phyloP scores from a whole-genome alignment of 2,329 filamentous ascomycete species.

The Clonostachys sp. region DNA sequence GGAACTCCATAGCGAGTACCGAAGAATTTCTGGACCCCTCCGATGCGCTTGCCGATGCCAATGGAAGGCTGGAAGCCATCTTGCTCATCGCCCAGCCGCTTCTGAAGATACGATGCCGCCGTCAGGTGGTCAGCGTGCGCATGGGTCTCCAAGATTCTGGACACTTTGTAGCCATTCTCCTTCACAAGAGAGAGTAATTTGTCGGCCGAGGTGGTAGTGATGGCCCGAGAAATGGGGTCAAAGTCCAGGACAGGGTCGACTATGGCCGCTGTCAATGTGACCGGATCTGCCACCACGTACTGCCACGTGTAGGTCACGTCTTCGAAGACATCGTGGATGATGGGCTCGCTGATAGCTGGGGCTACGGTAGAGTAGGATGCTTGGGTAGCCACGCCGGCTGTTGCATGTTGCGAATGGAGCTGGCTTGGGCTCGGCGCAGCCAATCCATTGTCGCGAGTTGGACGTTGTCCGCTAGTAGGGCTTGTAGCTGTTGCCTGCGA shows the following conservation, averaged over 20 bases:
- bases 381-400: too few relatives aligned
- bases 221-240: constrained; percentile 28
- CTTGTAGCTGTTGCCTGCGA: too few relatives aligned
- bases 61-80: constrained; percentile 30
- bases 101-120: constrained; percentile 52
- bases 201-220: constrained; percentile 50
- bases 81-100: constrained; percentile 26
- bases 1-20: constrained; percentile 40
- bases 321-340: constrained; percentile 31
- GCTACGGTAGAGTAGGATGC: neutral
- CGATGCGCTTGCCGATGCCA: constrained; percentile 52
- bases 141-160: constrained; percentile 57
- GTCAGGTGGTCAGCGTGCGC: constrained; percentile 58
- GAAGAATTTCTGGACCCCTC: constrained; percentile 44
- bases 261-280: constrained; percentile 42
- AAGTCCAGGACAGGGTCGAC: constrained; percentile 61
- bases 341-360: constrained; percentile 16
- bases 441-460: too few relatives aligned
- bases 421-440: too few relatives aligned
- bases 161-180: constrained; percentile 39
- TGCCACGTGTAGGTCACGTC: constrained; percentile 49
- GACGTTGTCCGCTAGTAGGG: too few relatives aligned
- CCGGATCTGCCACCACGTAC: constrained; percentile 52
- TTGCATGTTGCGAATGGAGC: too few relatives aligned
- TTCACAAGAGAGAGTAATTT: constrained; percentile 35